These are phyloP conservation scores for Hibiscus tridactylites DNA, from an alignment of 345 rosid species.

Conservation along the genomic window DNA sequence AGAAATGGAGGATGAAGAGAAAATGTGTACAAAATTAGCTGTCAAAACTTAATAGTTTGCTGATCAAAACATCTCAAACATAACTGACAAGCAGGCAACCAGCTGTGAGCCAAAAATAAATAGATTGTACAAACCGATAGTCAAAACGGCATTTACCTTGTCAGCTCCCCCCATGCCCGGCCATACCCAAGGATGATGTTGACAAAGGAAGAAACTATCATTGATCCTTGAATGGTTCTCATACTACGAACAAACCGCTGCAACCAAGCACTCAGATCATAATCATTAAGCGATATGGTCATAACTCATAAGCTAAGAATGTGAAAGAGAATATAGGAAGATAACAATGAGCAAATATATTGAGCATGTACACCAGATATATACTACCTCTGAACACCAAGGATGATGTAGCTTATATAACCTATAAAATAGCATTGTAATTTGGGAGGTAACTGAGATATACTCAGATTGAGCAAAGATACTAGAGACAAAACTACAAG, in stretches of 20 bases:
- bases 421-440: background rate
- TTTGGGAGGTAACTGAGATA: background rate
- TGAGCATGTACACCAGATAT: background rate
- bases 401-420: background rate
- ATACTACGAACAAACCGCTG: constrained; percentile 73
- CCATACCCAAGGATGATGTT: constrained; percentile 78
- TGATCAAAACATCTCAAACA: background rate
- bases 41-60: background rate
- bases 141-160: constrained; percentile 37
- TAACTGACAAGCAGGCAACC: background rate
- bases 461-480: background rate
- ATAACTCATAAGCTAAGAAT: background rate
- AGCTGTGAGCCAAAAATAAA: background rate
- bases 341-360: background rate
- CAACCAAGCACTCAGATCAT: constrained; percentile 26
- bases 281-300: background rate
- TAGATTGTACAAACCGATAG: background rate
- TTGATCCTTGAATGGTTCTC: constrained; percentile 87
- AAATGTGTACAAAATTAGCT: background rate
- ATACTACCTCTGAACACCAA: background rate
- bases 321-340: background rate
- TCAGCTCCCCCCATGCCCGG: constrained; percentile 63
- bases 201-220: constrained; percentile 76
- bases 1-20: background rate
- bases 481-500: background rate